Evolutionary conservation across 2,329 filamentous ascomycete genomes (phyloP), one percentile per base, ranked within the genome.

Genomic region (Exophiala alcalophila): DNA sequence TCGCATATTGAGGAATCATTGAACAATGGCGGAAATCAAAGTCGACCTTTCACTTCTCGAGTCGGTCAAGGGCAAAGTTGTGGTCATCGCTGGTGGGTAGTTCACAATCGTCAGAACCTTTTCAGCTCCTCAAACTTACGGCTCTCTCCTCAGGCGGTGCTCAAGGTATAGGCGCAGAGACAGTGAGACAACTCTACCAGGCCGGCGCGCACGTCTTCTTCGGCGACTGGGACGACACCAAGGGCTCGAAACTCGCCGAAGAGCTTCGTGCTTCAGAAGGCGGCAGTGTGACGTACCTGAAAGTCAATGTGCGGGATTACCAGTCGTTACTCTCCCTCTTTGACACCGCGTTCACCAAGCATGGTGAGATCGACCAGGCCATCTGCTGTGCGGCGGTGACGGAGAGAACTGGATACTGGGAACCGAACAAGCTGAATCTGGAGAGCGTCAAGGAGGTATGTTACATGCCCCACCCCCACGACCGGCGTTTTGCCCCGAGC

Each of bases 311-410:
- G 2, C 63, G 65, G 9, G 57, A 65, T 24, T 73, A 76, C 52
- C 53, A 64, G 14, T 65, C 67, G 4, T 64, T 72, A 16, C 56
- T 74, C 15, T 58, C 59, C 5, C 58, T 77, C 4, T 77, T 76
- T 51, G 66, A 72, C 11, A 44, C 61, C 3, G 70, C 72, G 0
- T 65, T 66, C 38, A 53, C 65, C 6, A 61, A 59, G 5, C 68
- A 70, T 44, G 67, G 68, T 4, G 60, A 58, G 5, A 62, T 76
- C 26, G 73, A 77, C 43, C 64, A 70, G 44, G 72, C 71, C 2
- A 64, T 74, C 14, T 67, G 67, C 3, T 70, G 65, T 21, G 73
- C 73, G 1, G 73, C 69, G 0, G 65, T 71, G 4, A 61, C 62
- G 11, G 72, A 74, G 45, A 61, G 47, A 19, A 35, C 39, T 15